Percentiles rank a stretch among this genome's conserved stretches.
phyloP scores from a whole-genome alignment of 805 yeast genomes.

The Saturnispora hagleri region DNA sequence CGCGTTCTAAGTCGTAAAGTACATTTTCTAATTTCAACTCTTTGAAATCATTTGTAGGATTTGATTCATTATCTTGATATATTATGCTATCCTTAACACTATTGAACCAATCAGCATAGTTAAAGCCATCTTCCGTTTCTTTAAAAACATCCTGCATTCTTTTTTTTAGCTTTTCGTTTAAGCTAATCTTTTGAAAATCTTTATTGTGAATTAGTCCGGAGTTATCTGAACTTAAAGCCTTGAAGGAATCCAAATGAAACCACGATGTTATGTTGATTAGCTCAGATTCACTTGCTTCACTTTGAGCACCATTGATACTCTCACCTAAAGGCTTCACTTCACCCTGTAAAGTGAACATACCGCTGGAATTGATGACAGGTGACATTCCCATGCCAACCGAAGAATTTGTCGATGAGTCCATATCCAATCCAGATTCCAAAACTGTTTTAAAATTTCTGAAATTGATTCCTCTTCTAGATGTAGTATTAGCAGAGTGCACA shows the following conservation, averaged over 20 bases:
- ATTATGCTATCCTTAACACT: conserved; percentile 6
- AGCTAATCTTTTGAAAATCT: conserved; percentile 30
- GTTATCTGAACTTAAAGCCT: conserved; percentile 31
- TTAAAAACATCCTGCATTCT: not conserved
- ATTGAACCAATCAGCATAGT: conserved; percentile 14
- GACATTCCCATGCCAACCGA: conserved; percentile 4
- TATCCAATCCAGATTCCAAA: conserved; percentile 13
- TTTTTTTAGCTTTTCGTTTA: conserved; percentile 9
- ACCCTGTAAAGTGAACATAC: conserved; percentile 1
- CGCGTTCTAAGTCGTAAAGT: conserved; percentile 7
- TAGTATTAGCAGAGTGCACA: conserved; percentile 13
- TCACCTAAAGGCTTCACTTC: not conserved
- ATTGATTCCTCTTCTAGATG: conserved; percentile 21
- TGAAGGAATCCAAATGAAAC: conserved; percentile 31
- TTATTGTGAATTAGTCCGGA: conserved; percentile 28
- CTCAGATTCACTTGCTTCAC: conserved; percentile 12
- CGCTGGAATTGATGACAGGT: conserved; percentile 1
- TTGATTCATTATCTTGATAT: conserved; percentile 3
- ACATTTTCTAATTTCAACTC: conserved; percentile 5
- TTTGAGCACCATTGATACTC: conserved; percentile 21
- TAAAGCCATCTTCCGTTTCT: conserved; percentile 6
- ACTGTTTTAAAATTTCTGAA: conserved; percentile 18
- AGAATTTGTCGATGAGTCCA: too few species aligned
- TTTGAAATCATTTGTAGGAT: not conserved
- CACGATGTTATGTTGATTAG: conserved; percentile 33